phyloP scores from a whole-genome alignment of 129 eudicot species.

The Cynara cardunculus region DNA sequence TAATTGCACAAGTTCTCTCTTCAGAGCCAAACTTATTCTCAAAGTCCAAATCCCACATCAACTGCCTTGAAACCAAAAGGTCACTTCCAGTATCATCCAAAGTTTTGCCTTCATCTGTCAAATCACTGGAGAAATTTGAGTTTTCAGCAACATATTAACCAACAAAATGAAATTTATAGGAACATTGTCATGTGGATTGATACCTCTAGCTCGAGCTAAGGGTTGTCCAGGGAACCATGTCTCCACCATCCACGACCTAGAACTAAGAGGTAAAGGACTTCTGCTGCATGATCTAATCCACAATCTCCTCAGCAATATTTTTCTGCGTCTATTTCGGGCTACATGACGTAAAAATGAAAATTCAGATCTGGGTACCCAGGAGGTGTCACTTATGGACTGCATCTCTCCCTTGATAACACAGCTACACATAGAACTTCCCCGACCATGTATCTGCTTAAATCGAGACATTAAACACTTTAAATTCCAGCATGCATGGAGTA shows the following conservation, averaged over 20 bases:
- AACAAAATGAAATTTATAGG: not conserved
- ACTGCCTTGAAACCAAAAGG: slow-evolving; percentile 39
- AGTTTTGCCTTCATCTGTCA: slow-evolving; percentile 65
- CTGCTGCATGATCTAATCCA: slow-evolving; percentile 37
- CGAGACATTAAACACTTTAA: not conserved
- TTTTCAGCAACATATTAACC: slow-evolving; percentile 61
- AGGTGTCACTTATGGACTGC: slow-evolving; percentile 42
- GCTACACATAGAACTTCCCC: slow-evolving; percentile 27
- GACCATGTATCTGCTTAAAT: slow-evolving; percentile 42
- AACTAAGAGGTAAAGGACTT: slow-evolving; percentile 28
- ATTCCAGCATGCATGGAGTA: not conserved
- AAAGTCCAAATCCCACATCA: slow-evolving; percentile 30
- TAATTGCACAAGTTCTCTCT: not conserved
- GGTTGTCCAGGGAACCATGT: slow-evolving; percentile 38
- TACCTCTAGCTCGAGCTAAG: slow-evolving; percentile 56
- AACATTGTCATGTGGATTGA: slow-evolving; percentile 13
- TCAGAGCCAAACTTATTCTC: slow-evolving; percentile 22
- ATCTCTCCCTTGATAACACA: slow-evolving; percentile 39
- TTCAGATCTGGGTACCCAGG: slow-evolving; percentile 35
- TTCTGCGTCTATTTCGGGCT: slow-evolving; percentile 35
- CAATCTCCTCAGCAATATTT: slow-evolving; percentile 28
- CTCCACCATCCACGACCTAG: slow-evolving; percentile 47
- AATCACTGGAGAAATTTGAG: slow-evolving; percentile 93
- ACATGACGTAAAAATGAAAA: slow-evolving; percentile 32
- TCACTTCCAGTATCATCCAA: slow-evolving; percentile 34